phyloP scores from a whole-genome alignment of 73 alveolate species.

The Blepharisma stoltei region DNA sequence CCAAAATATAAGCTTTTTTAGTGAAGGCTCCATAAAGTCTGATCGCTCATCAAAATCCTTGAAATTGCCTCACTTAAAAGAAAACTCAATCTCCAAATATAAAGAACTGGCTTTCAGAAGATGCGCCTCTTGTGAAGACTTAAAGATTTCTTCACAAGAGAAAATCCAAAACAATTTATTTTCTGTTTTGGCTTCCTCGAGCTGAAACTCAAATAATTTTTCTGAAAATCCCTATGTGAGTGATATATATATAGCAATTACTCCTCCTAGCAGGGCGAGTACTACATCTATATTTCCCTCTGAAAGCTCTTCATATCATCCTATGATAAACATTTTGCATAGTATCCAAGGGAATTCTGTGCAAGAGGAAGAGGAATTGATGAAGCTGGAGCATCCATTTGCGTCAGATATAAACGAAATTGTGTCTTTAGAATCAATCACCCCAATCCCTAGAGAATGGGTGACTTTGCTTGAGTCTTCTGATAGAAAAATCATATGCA shows the following conservation, averaged over 20 bases:
- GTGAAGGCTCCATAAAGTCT: not conserved
- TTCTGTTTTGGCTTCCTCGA: too few species aligned
- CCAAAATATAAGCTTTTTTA: not conserved
- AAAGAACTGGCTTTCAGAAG: slow-evolving; percentile 19
- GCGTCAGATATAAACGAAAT: slow-evolving; percentile 10
- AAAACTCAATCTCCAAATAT: not conserved
- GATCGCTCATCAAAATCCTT: not conserved
- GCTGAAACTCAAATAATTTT: too few species aligned
- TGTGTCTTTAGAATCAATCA: slow-evolving; percentile 29
- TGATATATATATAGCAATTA: too few species aligned
- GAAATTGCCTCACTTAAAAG: not conserved
- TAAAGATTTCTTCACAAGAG: too few species aligned
- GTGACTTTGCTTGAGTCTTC: not conserved
- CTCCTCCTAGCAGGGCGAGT: too few species aligned
- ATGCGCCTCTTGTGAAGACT: slow-evolving; percentile 17
- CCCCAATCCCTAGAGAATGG: slow-evolving; percentile 20
- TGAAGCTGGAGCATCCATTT: not conserved
- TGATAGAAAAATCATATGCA: not conserved
- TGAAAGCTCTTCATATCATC: too few species aligned
- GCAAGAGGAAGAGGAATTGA: not conserved
- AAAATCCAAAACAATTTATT: too few species aligned
- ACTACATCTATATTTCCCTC: too few species aligned
- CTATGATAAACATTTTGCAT: too few species aligned
- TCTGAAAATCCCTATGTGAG: too few species aligned
- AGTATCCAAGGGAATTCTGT: too few species aligned